A percentile compares a stretch with the other conserved stretches of the same genome.
phyloP scores from a whole-genome alignment of 2,329 filamentous ascomycete species.

The Davidsoniella neocaledoniae region DNA sequence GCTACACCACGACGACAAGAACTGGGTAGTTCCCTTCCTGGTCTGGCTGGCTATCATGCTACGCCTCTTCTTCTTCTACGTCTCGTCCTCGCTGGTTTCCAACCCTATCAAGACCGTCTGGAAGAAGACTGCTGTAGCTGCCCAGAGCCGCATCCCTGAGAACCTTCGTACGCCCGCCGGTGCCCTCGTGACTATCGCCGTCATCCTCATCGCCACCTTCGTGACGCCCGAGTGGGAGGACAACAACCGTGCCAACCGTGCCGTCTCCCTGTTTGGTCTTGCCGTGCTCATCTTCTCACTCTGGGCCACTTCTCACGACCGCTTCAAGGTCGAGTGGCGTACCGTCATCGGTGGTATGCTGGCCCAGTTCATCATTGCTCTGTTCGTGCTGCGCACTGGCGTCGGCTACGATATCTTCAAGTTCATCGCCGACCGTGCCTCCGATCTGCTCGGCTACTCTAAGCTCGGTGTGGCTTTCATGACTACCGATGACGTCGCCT shows the following conservation, averaged over 20 bases:
- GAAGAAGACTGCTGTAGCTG: slow-evolving; percentile 43
- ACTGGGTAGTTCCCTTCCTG: slow-evolving; percentile 74
- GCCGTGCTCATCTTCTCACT: slow-evolving; percentile 50
- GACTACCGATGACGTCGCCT: slow-evolving; percentile 25
- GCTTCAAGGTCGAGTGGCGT: slow-evolving; percentile 49
- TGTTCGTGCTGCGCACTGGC: slow-evolving; percentile 70
- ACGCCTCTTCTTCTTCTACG: slow-evolving; percentile 56
- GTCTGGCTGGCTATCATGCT: slow-evolving; percentile 60
- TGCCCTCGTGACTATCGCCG: slow-evolving; percentile 45
- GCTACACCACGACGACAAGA: slow-evolving; percentile 52
- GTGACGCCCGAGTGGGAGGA: slow-evolving; percentile 51
- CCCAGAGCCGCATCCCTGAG: slow-evolving; percentile 47
- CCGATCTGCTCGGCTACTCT: slow-evolving; percentile 60
- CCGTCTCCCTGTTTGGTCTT: slow-evolving; percentile 65
- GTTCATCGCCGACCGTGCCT: slow-evolving; percentile 65
- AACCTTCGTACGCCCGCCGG: slow-evolving; percentile 36
- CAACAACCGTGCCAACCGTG: slow-evolving; percentile 67
- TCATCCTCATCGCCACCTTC: slow-evolving; percentile 66
- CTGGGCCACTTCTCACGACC: slow-evolving; percentile 54
- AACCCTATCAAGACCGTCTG: slow-evolving; percentile 51
- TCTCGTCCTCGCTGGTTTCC: slow-evolving; percentile 50
- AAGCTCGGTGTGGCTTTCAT: slow-evolving; percentile 58
- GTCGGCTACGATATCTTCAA: slow-evolving; percentile 83
- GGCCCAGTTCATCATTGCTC: slow-evolving; percentile 69
- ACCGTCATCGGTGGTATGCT: slow-evolving; percentile 82